Base-by-base conservation (phyloP, 805 yeast genomes). In the Nakazawaea ishiwadae region DNA sequence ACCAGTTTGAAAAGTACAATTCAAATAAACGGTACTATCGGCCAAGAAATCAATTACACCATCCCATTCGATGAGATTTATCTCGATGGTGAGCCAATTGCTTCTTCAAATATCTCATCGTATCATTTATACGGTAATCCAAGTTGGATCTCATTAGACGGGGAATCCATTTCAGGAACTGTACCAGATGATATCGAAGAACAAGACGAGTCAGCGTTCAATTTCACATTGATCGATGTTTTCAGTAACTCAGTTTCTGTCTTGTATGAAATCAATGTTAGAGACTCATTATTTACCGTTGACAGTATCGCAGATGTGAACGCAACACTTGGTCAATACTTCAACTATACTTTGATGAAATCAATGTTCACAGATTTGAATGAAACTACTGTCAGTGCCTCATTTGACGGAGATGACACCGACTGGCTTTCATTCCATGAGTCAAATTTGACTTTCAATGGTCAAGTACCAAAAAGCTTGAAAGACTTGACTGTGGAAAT, bases 391-490 rank as follows among this genome's bases (percentile, higher is more conserved):
- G 60, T 84, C 5, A 51, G 68, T 2, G 76, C 77, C 4, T 53
- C 61, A 3, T 71, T 63, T 49, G 60, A 62, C 44, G 50, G 58
- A 17, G 57, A 59, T 35, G 55, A 61, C 36, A 63, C 69, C 17
- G 56, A 59, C 37, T 91, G 98, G 98, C 66, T 91, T 37, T 51
- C 65, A 1, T 89, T 74, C 56, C 74, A 79, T 57, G 51, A 63
- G 34, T 48, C 71, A 9, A 86, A 84, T 54, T 65, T 73, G 56
- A 81, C 95, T 0, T 69, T 91, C 42, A 58, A 61, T 30, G 99
- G 99, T 21, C 55, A 62, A 14, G 84, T 81, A 16, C 86, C 88
- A 3, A 50, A 55, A 4, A 61, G 68, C 48, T 75, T 80, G 31
- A 67, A 69, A 12, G 42, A 49, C 3, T 44, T 71, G 12, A 37